Evolutionary conservation across 73 alveolate species (phyloP), one percentile per base, ranked within the genome.

Genomic region (Paramecium pentaurelia): DNA sequence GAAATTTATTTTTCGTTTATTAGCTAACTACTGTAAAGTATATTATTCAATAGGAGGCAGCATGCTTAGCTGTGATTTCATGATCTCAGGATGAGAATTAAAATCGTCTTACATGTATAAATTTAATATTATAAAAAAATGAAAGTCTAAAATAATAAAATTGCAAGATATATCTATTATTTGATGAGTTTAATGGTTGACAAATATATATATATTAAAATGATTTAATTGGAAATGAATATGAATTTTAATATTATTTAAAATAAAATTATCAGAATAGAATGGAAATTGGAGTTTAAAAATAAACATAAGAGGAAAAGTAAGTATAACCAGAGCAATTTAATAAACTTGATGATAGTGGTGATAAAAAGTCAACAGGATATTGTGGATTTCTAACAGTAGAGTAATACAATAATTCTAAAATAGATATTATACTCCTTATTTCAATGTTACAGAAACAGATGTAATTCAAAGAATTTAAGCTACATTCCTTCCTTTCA

Each of bases 11-110:
- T 75, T 75, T 75, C 88, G 8, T 75, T 75, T 38, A 34, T 75
- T 75, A 16, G 88, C 88, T 38, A 75, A 75, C 18, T 75, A 75
- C 18, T 42, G n/a, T n/a, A 75, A n/a, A 14, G 88, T 42, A 7
- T 18, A 18, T 42, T 75, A 75, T 75, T 75, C 88, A 42, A 75
- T 36, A 9, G 88, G 88, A 75, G 88, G 88, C 88, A 75, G 88
- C 60, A 75, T 36, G 12, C 88, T 75, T 25, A 38, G 27, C 28
- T 75, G 38, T 36, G 88, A 75, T 36, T 34, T 75, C 36, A 36
- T 75, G 30, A 36, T 37, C 42, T 75, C 88, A 12, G 84, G 22
- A 34, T 64, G 27, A 34, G 28, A 64, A 25, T 2, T 4, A 34
- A 64, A 64, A 32, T 64, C 84, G 42, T 64, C 84, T 64, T 64